Evolutionary conservation across 2,329 filamentous ascomycete species (phyloP), one percentile per base, ranked within the genome.

Genomic region (Septoria linicola): DNA sequence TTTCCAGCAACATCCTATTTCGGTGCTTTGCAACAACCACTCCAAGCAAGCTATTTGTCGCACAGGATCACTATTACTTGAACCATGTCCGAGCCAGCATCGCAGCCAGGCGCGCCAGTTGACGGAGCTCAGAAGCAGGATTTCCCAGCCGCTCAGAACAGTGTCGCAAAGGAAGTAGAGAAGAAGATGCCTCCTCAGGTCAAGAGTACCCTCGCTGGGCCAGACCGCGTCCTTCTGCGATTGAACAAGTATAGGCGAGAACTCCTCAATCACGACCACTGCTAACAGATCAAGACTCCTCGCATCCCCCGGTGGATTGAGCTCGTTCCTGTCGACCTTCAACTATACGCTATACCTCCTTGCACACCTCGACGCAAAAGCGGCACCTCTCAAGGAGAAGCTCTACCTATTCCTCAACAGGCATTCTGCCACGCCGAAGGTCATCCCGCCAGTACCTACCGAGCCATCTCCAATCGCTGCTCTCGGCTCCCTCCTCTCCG

Each of bases 291-390:
- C 37, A 50, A 75, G 73, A 63, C 63, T 74, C 20, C 66, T 75
- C 41, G 70, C 71, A 50, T 68, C 65, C 37, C 73, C 73, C 16
- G 72, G 73, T 63, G 73, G 73, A 37, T 67, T 74, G 57, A 69
- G 66, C 55, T 60, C 72, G 17, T 72, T 73, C 66, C 72, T 75
- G 60, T 73, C 72, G 41, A 74, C 72, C 40, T 68, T 74, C 65
- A 75, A 74, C 63, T 75, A 74, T 64, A 67, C 68, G 44, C 68
- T 75, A 59, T 75, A 74, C 63, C 67, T 74, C 48, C 67, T 74
- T 57, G 68, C 71, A 31, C 72, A 73, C 63, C 63, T 72, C 36
- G 69, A 73, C 49, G 64, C 71, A 11, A 72, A 70, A 49, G 66
- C 67, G 3, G 61, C 66, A 10, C 59, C 69, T 27, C 55, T 73